phyloP scores from a whole-genome alignment of 2,329 filamentous ascomycete genomes.

The Fonsecaea multimorphosa region DNA sequence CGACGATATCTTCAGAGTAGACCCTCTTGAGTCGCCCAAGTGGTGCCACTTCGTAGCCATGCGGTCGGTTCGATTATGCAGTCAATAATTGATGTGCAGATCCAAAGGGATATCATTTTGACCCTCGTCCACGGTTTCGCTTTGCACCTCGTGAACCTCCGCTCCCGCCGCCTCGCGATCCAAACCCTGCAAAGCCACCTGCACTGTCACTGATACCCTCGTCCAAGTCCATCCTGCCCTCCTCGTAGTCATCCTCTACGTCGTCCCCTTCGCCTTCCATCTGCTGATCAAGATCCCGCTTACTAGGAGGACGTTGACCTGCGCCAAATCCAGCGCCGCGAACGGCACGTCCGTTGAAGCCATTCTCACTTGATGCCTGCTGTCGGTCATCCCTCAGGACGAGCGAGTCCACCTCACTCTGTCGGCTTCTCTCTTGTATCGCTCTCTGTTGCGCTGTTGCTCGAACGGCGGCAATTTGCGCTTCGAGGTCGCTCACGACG shows the following conservation, averaged over 20 bases:
- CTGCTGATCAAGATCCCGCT: slow-evolving; percentile 51
- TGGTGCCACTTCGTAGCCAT: not conserved
- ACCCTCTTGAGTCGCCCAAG: not conserved
- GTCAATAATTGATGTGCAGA: not conserved
- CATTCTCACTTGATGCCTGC: slow-evolving; percentile 32
- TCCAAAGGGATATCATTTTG: slow-evolving; percentile 17
- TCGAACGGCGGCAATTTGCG: slow-evolving; percentile 72
- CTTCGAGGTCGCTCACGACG: slow-evolving; percentile 76
- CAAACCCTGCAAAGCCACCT: not conserved
- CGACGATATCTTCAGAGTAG: too few species aligned
- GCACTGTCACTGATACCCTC: slow-evolving; percentile 37
- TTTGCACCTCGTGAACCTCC: slow-evolving; percentile 35
- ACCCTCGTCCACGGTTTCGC: slow-evolving; percentile 37
- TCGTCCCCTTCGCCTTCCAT: slow-evolving; percentile 45
- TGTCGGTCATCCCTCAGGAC: slow-evolving; percentile 51
- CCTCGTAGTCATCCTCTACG: slow-evolving; percentile 36
- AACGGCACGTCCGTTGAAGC: slow-evolving; percentile 20
- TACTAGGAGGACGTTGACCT: slow-evolving; percentile 43
- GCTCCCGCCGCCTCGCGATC: slow-evolving; percentile 12
- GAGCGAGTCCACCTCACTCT: slow-evolving; percentile 57
- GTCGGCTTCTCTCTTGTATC: slow-evolving; percentile 56
- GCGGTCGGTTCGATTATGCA: not conserved
- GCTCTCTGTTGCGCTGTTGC: slow-evolving; percentile 62
- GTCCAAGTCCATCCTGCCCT: slow-evolving; percentile 42
- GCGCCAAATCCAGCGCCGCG: slow-evolving; percentile 6